Evolutionary conservation across 345 rosid genomes (phyloP).

Genomic region (Aurinia saxatilis): DNA sequence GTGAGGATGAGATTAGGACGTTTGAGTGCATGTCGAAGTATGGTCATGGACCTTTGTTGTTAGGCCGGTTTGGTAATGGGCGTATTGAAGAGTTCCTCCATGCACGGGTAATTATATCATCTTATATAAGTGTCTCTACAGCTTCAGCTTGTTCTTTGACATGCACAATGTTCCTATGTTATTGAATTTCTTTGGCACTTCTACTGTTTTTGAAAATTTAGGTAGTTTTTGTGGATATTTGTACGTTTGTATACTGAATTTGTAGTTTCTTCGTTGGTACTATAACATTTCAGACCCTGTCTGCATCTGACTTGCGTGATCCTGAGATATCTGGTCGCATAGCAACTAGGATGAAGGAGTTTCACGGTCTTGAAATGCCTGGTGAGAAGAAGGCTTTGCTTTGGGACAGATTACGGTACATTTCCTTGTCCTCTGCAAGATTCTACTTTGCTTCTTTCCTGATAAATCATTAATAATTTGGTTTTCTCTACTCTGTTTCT

Average conservation of each 20-base stretch:
- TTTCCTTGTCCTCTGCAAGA: neutral
- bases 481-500: neutral
- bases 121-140: no score
- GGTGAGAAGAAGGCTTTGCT: conserved; percentile 49
- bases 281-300: conserved; percentile 51
- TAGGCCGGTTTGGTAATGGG: conserved; percentile 70
- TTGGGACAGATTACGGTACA: conserved; percentile 79
- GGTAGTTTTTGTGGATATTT: neutral
- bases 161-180: neutral
- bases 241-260: neutral
- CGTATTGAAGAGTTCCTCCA: conserved; percentile 83
- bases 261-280: neutral
- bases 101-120: conserved; percentile 58
- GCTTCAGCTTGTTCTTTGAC: no score
- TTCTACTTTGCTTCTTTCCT: neutral
- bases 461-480: no score
- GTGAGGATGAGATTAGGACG: conserved; percentile 72
- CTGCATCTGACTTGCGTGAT: conserved; percentile 75
- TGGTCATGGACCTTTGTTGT: conserved; percentile 88
- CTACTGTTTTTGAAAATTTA: neutral
- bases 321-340: conserved; percentile 58
- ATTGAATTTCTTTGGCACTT: neutral
- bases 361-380: conserved; percentile 77
- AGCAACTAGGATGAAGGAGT: conserved; percentile 80
- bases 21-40: conserved; percentile 81